Evolutionary conservation across 495 filamentous ascomycete genomes (phyloP).

Genomic region (Apiosordaria backusii): DNA sequence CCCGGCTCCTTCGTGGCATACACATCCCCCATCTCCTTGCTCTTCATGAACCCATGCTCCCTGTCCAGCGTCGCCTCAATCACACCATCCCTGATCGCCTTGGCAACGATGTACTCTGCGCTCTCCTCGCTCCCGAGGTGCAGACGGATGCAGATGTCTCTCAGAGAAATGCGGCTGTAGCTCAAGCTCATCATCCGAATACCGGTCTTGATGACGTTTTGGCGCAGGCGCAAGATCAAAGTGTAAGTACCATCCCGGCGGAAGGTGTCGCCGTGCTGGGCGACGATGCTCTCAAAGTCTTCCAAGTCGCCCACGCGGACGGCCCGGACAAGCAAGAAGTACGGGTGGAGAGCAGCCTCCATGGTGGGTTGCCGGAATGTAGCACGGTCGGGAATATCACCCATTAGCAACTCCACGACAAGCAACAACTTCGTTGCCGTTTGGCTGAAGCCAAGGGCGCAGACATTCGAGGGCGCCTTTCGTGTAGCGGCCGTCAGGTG

Average conservation of each 20-base stretch:
- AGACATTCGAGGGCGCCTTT: conserved; percentile 85
- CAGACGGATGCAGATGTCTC: conserved; percentile 94
- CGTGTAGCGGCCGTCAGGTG: conserved; percentile 87
- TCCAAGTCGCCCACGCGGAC: conserved; percentile 93
- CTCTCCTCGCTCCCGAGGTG: conserved; percentile 91
- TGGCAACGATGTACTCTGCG: conserved; percentile 98
- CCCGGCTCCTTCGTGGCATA: conserved; percentile 94
- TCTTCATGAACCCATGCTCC: conserved; percentile 96
- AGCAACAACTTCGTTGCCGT: conserved; percentile 90
- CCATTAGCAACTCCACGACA: conserved; percentile 96
- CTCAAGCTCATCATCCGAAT: conserved; percentile 98
- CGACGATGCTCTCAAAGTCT: conserved; percentile 81
- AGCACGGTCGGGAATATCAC: conserved; percentile 92
- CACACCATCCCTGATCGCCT: conserved; percentile 95
- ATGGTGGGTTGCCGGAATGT: conserved; percentile 85
- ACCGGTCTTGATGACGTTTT: conserved; percentile 99
- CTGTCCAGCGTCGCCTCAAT: conserved; percentile 95
- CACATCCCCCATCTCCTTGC: conserved; percentile 89
- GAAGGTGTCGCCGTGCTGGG: conserved; percentile 76
- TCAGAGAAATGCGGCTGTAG: conserved; percentile 94
- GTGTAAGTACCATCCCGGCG: conserved; percentile 92
- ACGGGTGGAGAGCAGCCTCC: conserved; percentile 82
- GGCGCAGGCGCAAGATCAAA: conserved; percentile 84
- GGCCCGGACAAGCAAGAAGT: conserved; percentile 88
- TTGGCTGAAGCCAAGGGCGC: conserved; percentile 90